phyloP scores from a whole-genome alignment of 2,329 filamentous ascomycete species.

The Zasmidium cellare region DNA sequence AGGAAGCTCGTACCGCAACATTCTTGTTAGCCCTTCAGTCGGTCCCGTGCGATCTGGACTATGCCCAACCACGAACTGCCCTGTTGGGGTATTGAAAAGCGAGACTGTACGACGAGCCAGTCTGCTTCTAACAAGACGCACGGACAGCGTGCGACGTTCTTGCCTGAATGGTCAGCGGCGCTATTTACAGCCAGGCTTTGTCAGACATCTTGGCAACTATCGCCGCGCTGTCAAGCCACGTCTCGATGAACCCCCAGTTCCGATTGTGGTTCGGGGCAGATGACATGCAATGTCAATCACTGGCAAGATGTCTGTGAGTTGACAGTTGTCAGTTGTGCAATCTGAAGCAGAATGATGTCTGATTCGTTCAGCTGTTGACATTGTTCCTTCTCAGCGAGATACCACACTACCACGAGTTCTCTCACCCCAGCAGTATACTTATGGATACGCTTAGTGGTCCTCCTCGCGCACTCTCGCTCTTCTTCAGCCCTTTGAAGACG shows the following conservation, averaged over 20 bases:
- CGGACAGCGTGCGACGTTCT: neutral
- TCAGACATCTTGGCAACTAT: neutral
- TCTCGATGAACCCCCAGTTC: neutral
- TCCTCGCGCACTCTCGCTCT: neutral
- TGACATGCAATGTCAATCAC: no score
- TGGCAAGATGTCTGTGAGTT: no score
- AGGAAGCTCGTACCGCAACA: neutral
- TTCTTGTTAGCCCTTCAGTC: no score
- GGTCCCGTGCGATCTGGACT: neutral
- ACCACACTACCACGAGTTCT: neutral
- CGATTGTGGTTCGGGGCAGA: neutral
- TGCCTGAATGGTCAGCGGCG: neutral
- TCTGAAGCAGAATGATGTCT: no score
- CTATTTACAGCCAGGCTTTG: slow-evolving; percentile 2
- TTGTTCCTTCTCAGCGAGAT: no score
- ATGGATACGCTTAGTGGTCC: neutral
- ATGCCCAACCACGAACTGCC: neutral
- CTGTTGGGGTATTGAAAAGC: neutral
- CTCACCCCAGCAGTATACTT: neutral
- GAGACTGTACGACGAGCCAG: neutral
- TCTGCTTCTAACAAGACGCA: neutral
- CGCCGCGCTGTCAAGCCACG: neutral
- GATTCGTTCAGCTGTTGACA: no score
- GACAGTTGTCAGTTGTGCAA: no score
- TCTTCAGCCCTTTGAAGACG: no score